phyloP scores from a whole-genome alignment of 2,329 filamentous ascomycete genomes.

The Fusarium camptoceras region DNA sequence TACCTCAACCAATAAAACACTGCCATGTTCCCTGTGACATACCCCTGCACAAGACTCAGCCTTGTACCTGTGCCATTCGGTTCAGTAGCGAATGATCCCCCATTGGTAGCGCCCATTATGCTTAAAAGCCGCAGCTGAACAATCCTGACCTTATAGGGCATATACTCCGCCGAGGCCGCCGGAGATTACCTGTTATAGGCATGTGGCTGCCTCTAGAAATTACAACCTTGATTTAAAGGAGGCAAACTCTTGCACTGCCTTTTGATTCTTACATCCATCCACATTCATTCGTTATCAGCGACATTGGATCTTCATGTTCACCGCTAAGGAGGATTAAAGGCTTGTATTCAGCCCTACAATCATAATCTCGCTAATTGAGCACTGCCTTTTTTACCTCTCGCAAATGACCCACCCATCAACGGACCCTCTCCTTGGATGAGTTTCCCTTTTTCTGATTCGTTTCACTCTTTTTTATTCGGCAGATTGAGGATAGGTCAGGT shows the following conservation, averaged over 20 bases:
- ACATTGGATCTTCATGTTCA: neutral
- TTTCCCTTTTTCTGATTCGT: neutral
- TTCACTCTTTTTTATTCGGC: neutral
- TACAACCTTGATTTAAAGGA: neutral
- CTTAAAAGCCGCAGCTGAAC: neutral
- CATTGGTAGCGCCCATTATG: neutral
- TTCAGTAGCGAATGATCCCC: neutral
- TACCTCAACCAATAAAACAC: neutral
- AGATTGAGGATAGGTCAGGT: neutral
- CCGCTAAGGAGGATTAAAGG: neutral
- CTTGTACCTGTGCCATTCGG: neutral
- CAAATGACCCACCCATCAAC: neutral
- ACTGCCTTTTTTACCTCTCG: neutral
- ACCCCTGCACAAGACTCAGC: neutral
- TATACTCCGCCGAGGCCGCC: neutral
- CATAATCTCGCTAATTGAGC: neutral
- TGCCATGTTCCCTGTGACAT: neutral
- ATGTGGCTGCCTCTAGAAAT: neutral
- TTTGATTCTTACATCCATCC: no score
- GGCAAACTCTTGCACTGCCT: neutral
- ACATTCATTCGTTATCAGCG: neutral
- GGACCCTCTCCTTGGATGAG: neutral
- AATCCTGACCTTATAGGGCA: neutral
- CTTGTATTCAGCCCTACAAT: constrained; percentile 2
- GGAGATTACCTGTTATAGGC: neutral